Conservation (phyloP, 106 monocot species). For the Xerophyta viscosa region DNA sequence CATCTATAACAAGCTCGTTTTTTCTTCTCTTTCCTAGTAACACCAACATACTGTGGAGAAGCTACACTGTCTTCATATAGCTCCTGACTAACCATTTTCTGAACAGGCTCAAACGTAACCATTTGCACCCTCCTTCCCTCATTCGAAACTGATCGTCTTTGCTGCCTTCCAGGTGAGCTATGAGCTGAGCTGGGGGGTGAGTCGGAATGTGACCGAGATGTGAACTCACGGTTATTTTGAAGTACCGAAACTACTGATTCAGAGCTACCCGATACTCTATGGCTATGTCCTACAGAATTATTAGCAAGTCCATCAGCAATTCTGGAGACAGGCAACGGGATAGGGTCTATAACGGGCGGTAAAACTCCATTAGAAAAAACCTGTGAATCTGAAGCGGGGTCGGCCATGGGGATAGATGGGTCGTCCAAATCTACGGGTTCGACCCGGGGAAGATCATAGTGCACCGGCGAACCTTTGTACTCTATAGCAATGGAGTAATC, state of each 20-base stretch:
- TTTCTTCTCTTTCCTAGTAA: constrained; percentile 40
- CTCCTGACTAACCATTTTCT: constrained; percentile 13
- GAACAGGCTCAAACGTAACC: constrained; percentile 27
- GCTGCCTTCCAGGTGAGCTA: not conserved
- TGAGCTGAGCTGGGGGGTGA: constrained; percentile 10
- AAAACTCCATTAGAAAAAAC: constrained; percentile 1
- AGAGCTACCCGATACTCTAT: constrained; percentile 25
- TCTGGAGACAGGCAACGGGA: constrained; percentile 36
- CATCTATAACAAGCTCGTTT: constrained; percentile 60
- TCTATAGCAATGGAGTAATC: constrained; percentile 85
- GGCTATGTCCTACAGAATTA: constrained; percentile 17
- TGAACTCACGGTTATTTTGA: constrained; percentile 39
- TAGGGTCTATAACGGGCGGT: constrained; percentile 24
- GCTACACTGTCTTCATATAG: constrained; percentile 2
- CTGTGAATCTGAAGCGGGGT: constrained; percentile 12
- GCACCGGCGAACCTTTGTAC: constrained; percentile 58
- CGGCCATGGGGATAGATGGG: constrained; percentile 24
- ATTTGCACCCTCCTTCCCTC: constrained; percentile 28
- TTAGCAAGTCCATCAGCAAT: constrained; percentile 10
- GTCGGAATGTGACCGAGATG: constrained; percentile 37
- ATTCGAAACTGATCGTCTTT: constrained; percentile 1
- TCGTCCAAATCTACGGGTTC: constrained; percentile 16
- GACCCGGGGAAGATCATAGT: constrained; percentile 54
- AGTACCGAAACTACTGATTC: constrained; percentile 43
- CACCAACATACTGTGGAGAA: constrained; percentile 28